Conservation (phyloP, 306 rosid genomes). For the Sophora flavescens region DNA sequence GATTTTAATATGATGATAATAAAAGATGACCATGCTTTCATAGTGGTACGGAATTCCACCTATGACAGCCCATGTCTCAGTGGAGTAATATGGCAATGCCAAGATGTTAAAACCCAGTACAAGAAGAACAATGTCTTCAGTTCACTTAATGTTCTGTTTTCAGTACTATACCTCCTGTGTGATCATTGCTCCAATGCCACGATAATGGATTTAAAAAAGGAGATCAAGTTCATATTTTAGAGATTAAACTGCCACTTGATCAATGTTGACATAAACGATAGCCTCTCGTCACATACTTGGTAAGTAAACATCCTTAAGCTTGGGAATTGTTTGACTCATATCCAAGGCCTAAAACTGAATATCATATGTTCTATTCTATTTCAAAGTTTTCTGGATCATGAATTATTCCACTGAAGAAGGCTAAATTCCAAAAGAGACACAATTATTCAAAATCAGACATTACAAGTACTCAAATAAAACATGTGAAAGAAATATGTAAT, state of each 20-base stretch:
- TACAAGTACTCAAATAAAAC: conserved; percentile 16
- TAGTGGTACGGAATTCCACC: conserved; percentile 24
- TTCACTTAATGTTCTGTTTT: neutral
- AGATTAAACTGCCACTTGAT: conserved; percentile 31
- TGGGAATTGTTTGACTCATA: neutral
- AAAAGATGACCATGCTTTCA: conserved; percentile 26
- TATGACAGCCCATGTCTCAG: neutral
- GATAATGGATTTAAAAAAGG: conserved; percentile 9
- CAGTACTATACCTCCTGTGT: neutral
- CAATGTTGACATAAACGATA: conserved; percentile 16
- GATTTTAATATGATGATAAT: conserved; percentile 13
- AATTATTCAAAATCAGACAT: conserved; percentile 5
- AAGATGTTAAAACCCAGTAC: neutral
- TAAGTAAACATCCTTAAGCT: conserved; percentile 3
- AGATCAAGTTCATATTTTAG: conserved; percentile 1
- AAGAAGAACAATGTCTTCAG: neutral
- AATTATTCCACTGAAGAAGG: neutral
- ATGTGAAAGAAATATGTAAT: neutral
- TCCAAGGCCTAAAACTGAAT: conserved; percentile 11
- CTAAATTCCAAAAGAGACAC: neutral
- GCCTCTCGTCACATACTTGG: neutral
- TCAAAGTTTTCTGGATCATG: neutral
- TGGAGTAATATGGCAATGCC: neutral
- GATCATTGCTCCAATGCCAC: neutral
- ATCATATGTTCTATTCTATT: neutral